Percentiles rank a stretch among this genome's conserved stretches.
phyloP scores from a whole-genome alignment of 345 rosid genomes.

The Reutealis trisperma region DNA sequence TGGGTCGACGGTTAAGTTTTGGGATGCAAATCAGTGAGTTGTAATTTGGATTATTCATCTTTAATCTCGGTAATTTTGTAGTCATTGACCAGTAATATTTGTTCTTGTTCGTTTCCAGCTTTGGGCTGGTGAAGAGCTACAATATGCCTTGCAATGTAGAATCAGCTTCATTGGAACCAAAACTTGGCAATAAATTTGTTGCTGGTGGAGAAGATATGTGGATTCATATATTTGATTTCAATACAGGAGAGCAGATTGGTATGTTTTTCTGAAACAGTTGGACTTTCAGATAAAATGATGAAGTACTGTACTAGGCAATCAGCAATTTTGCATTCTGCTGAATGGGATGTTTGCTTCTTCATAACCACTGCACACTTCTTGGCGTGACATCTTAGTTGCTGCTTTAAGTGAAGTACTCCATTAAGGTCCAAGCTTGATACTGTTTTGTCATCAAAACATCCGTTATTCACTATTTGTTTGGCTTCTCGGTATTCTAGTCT shows the following conservation, averaged over 20 bases:
- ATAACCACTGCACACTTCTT: not conserved
- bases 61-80: not conserved
- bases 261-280: constrained; percentile 12
- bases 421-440: not conserved
- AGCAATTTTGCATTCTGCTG: not conserved
- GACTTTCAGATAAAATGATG: not conserved
- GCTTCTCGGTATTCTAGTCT: not conserved
- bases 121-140: constrained; percentile 87
- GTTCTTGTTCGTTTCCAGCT: constrained; percentile 44
- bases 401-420: not conserved
- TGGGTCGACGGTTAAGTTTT: constrained; percentile 88
- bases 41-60: constrained; percentile 3
- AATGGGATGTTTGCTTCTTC: not conserved
- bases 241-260: constrained; percentile 80
- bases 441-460: not conserved
- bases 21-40: constrained; percentile 98
- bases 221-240: constrained; percentile 74
- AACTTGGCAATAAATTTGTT: constrained; percentile 73
- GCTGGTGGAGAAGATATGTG: constrained; percentile 97
- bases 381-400: too few relatives aligned
- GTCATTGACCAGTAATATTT: constrained; percentile 7
- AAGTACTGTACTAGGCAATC: not conserved
- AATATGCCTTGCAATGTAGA: constrained; percentile 81
- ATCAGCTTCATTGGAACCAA: constrained; percentile 83
- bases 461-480: not conserved